Conservation (phyloP, 116 monocot genomes). For the Trichopus zeylanicus region DNA sequence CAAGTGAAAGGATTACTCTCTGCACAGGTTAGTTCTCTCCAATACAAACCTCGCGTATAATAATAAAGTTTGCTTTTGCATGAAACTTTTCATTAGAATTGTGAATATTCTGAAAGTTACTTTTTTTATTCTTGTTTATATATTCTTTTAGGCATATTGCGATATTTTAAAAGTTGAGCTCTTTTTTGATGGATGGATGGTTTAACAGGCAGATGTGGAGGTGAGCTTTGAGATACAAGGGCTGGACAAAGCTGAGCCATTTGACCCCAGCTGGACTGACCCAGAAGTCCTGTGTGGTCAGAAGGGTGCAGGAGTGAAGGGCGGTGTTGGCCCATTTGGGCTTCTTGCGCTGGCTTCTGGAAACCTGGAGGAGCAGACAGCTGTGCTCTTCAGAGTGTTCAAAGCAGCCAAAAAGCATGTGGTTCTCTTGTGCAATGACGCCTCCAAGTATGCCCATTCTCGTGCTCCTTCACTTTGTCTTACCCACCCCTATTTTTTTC, state of each 20-base stretch:
- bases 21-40: slow-evolving; percentile 23
- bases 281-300: slow-evolving; percentile 45
- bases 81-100: not conserved
- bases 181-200: too few species aligned
- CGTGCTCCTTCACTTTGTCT: not conserved
- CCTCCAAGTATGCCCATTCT: slow-evolving; percentile 25
- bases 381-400: slow-evolving; percentile 70
- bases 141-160: too few species aligned
- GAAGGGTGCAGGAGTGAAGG: slow-evolving; percentile 27
- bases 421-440: slow-evolving; percentile 72
- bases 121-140: slow-evolving; percentile 2
- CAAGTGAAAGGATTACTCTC: slow-evolving; percentile 39
- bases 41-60: not conserved
- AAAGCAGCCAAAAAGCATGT: slow-evolving; percentile 19
- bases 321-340: slow-evolving; percentile 73
- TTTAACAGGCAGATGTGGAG: slow-evolving; percentile 59
- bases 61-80: not conserved
- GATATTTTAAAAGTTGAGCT: too few species aligned
- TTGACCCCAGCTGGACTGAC: slow-evolving; percentile 50
- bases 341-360: slow-evolving; percentile 47
- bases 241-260: slow-evolving; percentile 36
- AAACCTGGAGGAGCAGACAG: slow-evolving; percentile 33
- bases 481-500: not conserved
- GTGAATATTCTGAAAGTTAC: too few species aligned
- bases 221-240: slow-evolving; percentile 35